Base-by-base conservation (phyloP, 2,329 filamentous ascomycete genomes). In the Diaporthe amygdali region DNA sequence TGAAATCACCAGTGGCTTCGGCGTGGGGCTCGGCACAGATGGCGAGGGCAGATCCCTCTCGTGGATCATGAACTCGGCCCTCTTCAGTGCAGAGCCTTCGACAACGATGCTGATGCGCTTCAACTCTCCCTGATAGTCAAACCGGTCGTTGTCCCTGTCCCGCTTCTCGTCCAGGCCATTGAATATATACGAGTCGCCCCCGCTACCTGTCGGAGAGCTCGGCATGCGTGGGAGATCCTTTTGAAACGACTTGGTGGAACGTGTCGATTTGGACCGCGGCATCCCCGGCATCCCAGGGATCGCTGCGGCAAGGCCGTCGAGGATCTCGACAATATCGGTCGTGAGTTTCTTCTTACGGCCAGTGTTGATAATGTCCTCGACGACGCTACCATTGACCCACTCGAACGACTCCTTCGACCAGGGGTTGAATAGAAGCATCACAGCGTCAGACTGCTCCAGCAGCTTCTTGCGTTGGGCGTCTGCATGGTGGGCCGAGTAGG, bases 371-470 rank as follows among this genome's bases (percentile, higher is more conserved):
- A 68, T 61, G n/a, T 63, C 64, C n/a, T 46, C 52, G 1, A 68
- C 39, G 30, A 68, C 56, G 17, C 46, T 52, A 6, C 64, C 69
- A 15, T 68, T 59, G 55, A 55, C 52, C 64, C 64, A 71, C 22
- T 71, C 69, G 22, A 63, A 71, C 6, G 69, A 68, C 3, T 49
- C 46, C 17, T 52, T 68, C 2, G 69, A 68, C 64, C 52, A 71
- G 22, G 69, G 64, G 27, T 71, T 63, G 34, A 71, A 71, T 17
- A 68, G 14, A 12, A 71, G 64, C 69, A 71, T 71, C 34, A 71
- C 64, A 2, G 69, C 69, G 37, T 71, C 69, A 25, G 55, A 63
- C 69, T 68, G 64, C 54, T 68, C 69, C 41, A 71, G 17, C 15
- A 71, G 37, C 64, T 67, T 37, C 27, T 37, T 71, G 39, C 69